Percentiles rank a stretch among this genome's conserved stretches.
Conservation (phyloP, 495 filamentous ascomycete species). For the Pseudotulostoma volvatum region DNA sequence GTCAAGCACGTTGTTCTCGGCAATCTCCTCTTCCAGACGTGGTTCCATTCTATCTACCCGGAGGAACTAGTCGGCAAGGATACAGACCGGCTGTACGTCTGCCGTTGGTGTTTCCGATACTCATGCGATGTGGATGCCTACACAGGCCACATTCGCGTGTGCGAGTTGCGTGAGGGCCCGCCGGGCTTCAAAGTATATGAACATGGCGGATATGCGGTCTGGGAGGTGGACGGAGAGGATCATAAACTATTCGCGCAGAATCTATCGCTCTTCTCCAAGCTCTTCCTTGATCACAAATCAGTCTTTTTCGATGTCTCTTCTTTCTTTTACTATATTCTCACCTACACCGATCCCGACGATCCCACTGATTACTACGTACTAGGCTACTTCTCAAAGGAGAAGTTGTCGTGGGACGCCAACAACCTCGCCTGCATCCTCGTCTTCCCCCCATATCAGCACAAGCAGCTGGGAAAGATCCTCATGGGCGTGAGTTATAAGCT, state of each 20-base stretch:
- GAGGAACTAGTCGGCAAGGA: constrained; percentile 57
- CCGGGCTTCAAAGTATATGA: constrained; percentile 38
- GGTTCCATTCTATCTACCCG: constrained; percentile 65
- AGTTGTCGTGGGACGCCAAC: constrained; percentile 96
- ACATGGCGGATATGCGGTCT: constrained; percentile 49
- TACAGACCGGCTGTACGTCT: constrained; percentile 59
- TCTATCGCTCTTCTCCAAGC: constrained; percentile 88
- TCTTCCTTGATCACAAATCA: constrained; percentile 95
- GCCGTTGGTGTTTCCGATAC: constrained; percentile 89
- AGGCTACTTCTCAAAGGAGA: constrained; percentile 97
- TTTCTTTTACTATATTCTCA: constrained; percentile 90
- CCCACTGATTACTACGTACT: constrained; percentile 39
- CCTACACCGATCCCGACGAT: constrained; percentile 25
- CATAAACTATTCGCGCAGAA: constrained; percentile 91
- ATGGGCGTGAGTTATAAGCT: constrained; percentile 92
- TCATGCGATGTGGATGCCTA: constrained; percentile 50
- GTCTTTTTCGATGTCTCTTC: constrained; percentile 93
- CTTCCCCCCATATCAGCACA: constrained; percentile 89
- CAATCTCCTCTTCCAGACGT: constrained; percentile 54
- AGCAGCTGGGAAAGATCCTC: constrained; percentile 71
- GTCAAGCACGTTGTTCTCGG: constrained; percentile 63
- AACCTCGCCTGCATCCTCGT: constrained; percentile 94
- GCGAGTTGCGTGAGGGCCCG: constrained; percentile 21
- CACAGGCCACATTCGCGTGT: constrained; percentile 32
- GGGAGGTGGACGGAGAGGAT: constrained; percentile 80